Base-by-base conservation (phyloP, 768 basidiomycete species). In the Collybia mongolica region DNA sequence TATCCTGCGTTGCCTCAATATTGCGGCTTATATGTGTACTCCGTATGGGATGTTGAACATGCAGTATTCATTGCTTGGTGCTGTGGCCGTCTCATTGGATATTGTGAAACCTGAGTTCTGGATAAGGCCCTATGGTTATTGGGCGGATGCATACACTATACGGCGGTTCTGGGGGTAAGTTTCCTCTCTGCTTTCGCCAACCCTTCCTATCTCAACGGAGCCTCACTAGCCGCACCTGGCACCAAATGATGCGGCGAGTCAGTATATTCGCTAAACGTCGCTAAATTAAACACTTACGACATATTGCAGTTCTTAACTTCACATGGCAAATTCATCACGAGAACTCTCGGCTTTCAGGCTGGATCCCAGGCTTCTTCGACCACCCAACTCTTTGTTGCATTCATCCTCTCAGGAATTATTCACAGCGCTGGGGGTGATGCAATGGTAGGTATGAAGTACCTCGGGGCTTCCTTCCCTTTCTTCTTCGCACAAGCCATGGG, bases 131-230 rank as follows among this genome's bases (percentile, higher is more conserved):
- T 69, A 56, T 28, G 66, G 68, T 14, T 26, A n/a, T 22, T 64
- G 54, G 58, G 51, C 50, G 8, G 56, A 61, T n/a, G 59, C 65
- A 1, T 68, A 65, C 51, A 67, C 66, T 7, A 40, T 70, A 8
- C 57, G 67, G 28, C 60, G 56, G 18, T 55, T 65, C 32, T 67
- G 67, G 67, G 62, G 67, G 67, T 67, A 46, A 37, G 66, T 58
- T 14, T n/a, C 12, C 12, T 26, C 11, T n/a, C 22, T 20, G 17
- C 32, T 46, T 17, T 49, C 12, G 40, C 32, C 28, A 20, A 32
- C 38, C 20, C 22, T 38, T 12, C 15, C 18, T n/a, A 32, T 53
- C 32, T 12, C 14, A 14, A 32, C 7, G 11, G 14, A 32, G 5
- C 32, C 20, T 26, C 29, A 8, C 2, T 7, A 67, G 67, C 18